A percentile compares a stretch with the other conserved stretches of the same genome.
Conservation (phyloP, 1,284 basidiomycete species). For the Ganoderma resinaceum region DNA sequence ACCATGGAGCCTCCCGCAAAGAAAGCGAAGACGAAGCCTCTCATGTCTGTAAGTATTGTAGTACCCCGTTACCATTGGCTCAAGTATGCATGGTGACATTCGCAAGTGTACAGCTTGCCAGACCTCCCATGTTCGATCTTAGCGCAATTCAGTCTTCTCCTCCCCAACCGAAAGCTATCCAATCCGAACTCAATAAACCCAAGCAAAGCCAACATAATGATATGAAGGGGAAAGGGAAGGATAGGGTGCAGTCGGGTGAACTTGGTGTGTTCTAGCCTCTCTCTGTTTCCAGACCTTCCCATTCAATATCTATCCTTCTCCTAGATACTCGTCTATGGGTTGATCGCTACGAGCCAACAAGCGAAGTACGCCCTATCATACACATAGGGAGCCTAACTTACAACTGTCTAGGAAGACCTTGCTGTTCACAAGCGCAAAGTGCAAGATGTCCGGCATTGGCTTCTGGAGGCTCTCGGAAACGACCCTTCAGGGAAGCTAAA, state of each 20-base stretch:
- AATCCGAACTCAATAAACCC: not conserved
- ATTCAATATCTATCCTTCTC: slow-evolving; percentile 43
- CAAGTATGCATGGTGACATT: slow-evolving; percentile 7
- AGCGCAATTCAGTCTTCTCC: slow-evolving; percentile 25
- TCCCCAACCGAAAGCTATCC: not conserved
- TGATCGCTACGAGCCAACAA: slow-evolving; percentile 75
- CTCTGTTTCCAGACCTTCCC: not conserved
- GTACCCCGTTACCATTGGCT: not conserved
- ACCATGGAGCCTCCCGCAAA: slow-evolving; percentile 25
- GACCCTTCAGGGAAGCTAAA: slow-evolving; percentile 67
- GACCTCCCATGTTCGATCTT: slow-evolving; percentile 45
- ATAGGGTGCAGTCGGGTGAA: slow-evolving; percentile 35
- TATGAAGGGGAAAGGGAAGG: slow-evolving; percentile 57
- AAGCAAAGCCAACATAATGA: slow-evolving; percentile 27
- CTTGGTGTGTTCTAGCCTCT: not conserved
- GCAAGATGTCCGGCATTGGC: slow-evolving; percentile 85
- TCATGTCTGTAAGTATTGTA: slow-evolving; percentile 25
- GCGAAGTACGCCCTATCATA: slow-evolving; percentile 54
- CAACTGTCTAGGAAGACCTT: slow-evolving; percentile 67
- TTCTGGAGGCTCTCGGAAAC: slow-evolving; percentile 83
- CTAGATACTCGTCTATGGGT: slow-evolving; percentile 74
- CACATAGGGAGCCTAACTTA: not conserved
- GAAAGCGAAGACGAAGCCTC: slow-evolving; percentile 26
- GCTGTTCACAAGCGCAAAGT: slow-evolving; percentile 92
- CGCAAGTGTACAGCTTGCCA: slow-evolving; percentile 41